A percentile compares a stretch with the other conserved stretches of the same genome.
phyloP scores from a whole-genome alignment of 2,329 filamentous ascomycete species.

The Cytospora schulzeri region DNA sequence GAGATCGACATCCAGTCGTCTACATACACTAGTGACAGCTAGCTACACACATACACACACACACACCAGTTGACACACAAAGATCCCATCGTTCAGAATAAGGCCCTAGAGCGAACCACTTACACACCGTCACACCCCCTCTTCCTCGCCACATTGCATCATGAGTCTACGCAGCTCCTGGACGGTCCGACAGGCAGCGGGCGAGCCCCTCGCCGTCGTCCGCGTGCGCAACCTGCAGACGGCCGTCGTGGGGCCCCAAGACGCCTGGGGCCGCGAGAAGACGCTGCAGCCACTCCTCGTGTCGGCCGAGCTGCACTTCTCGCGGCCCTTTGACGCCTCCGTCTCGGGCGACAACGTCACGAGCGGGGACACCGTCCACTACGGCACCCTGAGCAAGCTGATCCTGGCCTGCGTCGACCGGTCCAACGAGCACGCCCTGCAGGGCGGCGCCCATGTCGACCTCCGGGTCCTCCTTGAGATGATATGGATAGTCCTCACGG shows the following conservation, averaged over 20 bases:
- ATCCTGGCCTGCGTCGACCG: slow-evolving; percentile 51
- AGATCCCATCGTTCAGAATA: not conserved
- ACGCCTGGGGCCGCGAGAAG: slow-evolving; percentile 66
- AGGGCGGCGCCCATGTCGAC: slow-evolving; percentile 27
- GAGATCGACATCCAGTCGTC: slow-evolving; percentile 22
- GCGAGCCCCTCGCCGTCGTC: slow-evolving; percentile 55
- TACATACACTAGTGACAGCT: not conserved
- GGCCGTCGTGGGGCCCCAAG: slow-evolving; percentile 57
- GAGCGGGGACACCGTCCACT: slow-evolving; percentile 71
- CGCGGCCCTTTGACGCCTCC: slow-evolving; percentile 57
- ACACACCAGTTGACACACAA: no score
- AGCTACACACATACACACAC: not conserved
- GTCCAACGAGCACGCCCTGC: slow-evolving; percentile 23
- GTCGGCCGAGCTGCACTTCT: slow-evolving; percentile 61
- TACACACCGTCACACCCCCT: not conserved
- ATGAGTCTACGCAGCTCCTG: slow-evolving; percentile 39
- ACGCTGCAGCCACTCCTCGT: slow-evolving; percentile 65
- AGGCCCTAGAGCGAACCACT: not conserved
- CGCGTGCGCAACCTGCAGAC: slow-evolving; percentile 64
- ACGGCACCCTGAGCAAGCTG: slow-evolving; percentile 69
- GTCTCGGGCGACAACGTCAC: slow-evolving; percentile 61
- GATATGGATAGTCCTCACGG: slow-evolving; percentile 44
- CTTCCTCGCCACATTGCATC: not conserved
- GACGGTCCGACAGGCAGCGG: slow-evolving; percentile 42
- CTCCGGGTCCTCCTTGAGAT: slow-evolving; percentile 40